A percentile compares a stretch with the other conserved stretches of the same genome.
These are phyloP conservation scores for Rhodotorula diobovata DNA, from an alignment of 768 basidiomycete species.

Conservation along the genomic window DNA sequence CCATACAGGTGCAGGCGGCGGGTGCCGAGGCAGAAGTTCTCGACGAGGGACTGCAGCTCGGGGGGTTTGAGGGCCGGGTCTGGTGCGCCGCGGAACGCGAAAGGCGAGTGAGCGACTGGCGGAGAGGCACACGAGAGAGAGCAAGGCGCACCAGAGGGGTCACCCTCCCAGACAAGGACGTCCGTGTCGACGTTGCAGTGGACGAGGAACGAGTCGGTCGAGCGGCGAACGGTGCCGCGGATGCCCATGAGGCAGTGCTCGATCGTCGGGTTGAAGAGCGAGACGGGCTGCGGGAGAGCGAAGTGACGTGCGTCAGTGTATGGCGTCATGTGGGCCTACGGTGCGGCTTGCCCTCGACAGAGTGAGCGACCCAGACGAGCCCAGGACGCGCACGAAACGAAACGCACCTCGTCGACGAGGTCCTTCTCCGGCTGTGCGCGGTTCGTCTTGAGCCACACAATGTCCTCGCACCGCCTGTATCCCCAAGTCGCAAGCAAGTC, in stretches of 20 bases:
- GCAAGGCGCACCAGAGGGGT: constrained; percentile 53
- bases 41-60: constrained; percentile 90
- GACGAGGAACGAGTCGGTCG: constrained; percentile 92
- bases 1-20: constrained; percentile 89
- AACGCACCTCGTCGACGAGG: constrained; percentile 59
- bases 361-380: neutral
- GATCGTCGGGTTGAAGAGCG: constrained; percentile 80
- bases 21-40: constrained; percentile 93
- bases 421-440: constrained; percentile 60
- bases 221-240: constrained; percentile 87
- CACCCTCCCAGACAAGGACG: constrained; percentile 94
- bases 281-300: constrained; percentile 57
- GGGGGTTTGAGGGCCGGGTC: constrained; percentile 86
- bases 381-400: neutral
- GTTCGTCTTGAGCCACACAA: constrained; percentile 98
- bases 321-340: too few relatives aligned
- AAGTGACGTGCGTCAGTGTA: neutral
- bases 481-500: constrained; percentile 93
- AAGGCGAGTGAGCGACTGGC: neutral
- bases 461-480: constrained; percentile 84
- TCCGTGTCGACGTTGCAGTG: constrained; percentile 99
- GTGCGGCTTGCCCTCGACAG: too few relatives aligned
- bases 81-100: too few relatives aligned
- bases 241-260: constrained; percentile 98
- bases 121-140: neutral